These are phyloP conservation scores for Gloeostereum incarnatum DNA, from an alignment of 768 basidiomycete genomes.

Conservation along the genomic window DNA sequence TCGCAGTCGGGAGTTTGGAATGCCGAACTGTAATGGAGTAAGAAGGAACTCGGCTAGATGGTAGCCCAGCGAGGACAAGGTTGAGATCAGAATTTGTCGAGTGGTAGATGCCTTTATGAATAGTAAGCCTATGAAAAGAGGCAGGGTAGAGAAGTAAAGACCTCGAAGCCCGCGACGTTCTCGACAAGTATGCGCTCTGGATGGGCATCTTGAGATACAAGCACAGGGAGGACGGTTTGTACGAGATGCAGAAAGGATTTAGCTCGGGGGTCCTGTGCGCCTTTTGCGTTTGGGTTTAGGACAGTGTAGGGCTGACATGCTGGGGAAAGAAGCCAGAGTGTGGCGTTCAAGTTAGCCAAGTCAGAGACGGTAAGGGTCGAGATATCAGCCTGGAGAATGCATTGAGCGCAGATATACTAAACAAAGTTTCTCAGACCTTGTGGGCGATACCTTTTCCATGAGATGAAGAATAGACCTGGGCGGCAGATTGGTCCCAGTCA, in stretches of 20 bases:
- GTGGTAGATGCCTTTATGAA: slow-evolving; percentile 51
- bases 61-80: slow-evolving; percentile 48
- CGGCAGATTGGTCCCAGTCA: slow-evolving; percentile 76
- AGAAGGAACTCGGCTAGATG: slow-evolving; percentile 50
- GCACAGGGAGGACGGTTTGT: slow-evolving; percentile 48
- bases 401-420: slow-evolving; percentile 3
- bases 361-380: slow-evolving; percentile 37
- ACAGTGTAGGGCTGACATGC: slow-evolving; percentile 83
- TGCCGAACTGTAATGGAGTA: slow-evolving; percentile 69
- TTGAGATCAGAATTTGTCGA: slow-evolving; percentile 41
- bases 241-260: slow-evolving; percentile 69
- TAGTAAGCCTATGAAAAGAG: slow-evolving; percentile 6
- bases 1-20: slow-evolving; percentile 75
- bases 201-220: slow-evolving; percentile 32
- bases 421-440: slow-evolving; percentile 28
- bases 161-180: slow-evolving; percentile 82
- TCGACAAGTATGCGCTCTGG: slow-evolving; percentile 63
- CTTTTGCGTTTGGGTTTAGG: slow-evolving; percentile 64
- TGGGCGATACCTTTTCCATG: slow-evolving; percentile 34
- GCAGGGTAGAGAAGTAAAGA: slow-evolving; percentile 18
- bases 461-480: slow-evolving; percentile 61
- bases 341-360: slow-evolving; percentile 38
- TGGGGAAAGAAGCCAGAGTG: slow-evolving; percentile 74
- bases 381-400: slow-evolving; percentile 47
- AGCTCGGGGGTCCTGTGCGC: slow-evolving; percentile 64